Base-by-base conservation (phyloP, 768 basidiomycete species). In the Leccinum incarnatum region DNA sequence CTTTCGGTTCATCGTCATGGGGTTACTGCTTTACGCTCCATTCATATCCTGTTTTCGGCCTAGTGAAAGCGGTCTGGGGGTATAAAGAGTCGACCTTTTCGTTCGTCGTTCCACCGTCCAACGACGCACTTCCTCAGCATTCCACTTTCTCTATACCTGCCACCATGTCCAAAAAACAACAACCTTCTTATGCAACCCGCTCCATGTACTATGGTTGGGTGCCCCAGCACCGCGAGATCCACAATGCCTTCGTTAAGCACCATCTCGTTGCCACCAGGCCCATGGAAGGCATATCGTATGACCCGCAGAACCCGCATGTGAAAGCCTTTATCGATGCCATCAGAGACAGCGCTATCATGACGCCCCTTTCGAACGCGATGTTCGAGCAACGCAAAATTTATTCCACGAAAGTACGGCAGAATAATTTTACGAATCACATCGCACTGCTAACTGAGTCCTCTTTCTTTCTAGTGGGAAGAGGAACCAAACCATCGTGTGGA, bases 161-260 rank as follows among this genome's bases (percentile, higher is more conserved):
- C 23, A 51, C 25, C 6, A 51, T 58, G 58, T 3, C 37, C 9
- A 8, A 40, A n/a, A 8, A 14, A 12, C 46, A 30, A 30, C 30
- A 48, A 14, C 47, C 53, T 25, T 29, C 29, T 11, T 14, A 37
- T 17, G 0, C 12, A 5, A 4, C 21, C 6, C 48, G 15, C 7
- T 27, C 55, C 51, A 12, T 25, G 15, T 50, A 58, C 32, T 11
- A 51, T 17, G 56, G 58, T 5, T 57, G 57, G 56, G n/a, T 51
- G 9, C 58, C 58, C 8, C 1, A 14, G 4, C 12, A 51, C 25
- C 19, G 19, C 9, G 32, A 45, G 23, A 17, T 27, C 25, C 23
- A 25, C 25, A 1, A 17, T 15, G 25, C 25, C 47, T 48, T 48
- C 47, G 30, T 30, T 30, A 30, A 29, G 27, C 27, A 29, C 30